Evolutionary conservation across 2,329 filamentous ascomycete species (phyloP).

Genomic region (Paramyrothecium sp.): DNA sequence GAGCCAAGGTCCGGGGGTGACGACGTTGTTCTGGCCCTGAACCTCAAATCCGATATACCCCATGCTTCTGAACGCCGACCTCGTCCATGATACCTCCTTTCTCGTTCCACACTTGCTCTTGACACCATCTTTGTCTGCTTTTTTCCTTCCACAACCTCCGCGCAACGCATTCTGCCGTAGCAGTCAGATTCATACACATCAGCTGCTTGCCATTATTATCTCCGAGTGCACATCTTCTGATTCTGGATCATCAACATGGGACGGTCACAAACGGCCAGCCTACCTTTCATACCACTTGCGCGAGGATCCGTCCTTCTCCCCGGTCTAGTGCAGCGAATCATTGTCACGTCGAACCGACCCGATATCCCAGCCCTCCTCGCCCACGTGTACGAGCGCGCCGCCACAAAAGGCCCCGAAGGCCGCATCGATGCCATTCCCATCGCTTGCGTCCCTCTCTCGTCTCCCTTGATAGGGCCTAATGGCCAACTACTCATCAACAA

Average conservation of each 20-base stretch:
- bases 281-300: conserved; percentile 82
- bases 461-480: conserved; percentile 69
- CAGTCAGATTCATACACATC: background rate
- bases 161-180: too few relatives aligned
- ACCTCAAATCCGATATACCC: too few relatives aligned
- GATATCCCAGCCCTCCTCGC: conserved; percentile 88
- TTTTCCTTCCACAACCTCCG: background rate
- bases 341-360: conserved; percentile 73
- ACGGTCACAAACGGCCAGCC: conserved; percentile 40
- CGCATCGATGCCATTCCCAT: conserved; percentile 70
- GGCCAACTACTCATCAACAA: conserved; percentile 74
- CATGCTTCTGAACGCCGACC: background rate
- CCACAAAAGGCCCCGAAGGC: conserved; percentile 64
- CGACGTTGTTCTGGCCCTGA: background rate
- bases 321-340: conserved; percentile 79
- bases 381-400: conserved; percentile 75
- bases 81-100: background rate
- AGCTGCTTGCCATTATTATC: background rate
- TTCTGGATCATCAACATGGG: conserved; percentile 25
- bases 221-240: background rate
- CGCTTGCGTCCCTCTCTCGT: conserved; percentile 83
- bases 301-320: conserved; percentile 81
- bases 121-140: background rate
- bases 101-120: background rate
- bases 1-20: background rate